These are phyloP conservation scores for Staphylotrichum longicolle DNA, from an alignment of 495 filamentous ascomycete genomes.

Conservation along the genomic window DNA sequence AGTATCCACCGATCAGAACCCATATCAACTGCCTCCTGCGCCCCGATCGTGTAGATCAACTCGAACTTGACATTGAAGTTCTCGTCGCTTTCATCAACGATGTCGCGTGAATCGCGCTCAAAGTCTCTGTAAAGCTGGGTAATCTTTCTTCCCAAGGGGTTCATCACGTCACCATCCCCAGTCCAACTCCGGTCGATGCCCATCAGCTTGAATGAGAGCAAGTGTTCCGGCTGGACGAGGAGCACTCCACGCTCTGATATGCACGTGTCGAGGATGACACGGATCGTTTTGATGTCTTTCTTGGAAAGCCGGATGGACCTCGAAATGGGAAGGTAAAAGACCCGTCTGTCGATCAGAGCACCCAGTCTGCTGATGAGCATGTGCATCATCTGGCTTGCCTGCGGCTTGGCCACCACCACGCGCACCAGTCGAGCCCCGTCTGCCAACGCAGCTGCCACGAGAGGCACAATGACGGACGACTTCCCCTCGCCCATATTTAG, in stretches of 20 bases:
- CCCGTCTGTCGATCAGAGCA: slow-evolving; percentile 53
- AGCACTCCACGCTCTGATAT: slow-evolving; percentile 50
- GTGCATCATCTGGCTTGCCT: slow-evolving; percentile 61
- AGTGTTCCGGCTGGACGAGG: slow-evolving; percentile 64
- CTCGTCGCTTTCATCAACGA: slow-evolving; percentile 68
- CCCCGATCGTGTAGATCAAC: slow-evolving; percentile 68
- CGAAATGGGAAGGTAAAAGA: slow-evolving; percentile 64
- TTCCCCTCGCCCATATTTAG: slow-evolving; percentile 78
- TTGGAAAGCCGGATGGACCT: slow-evolving; percentile 42
- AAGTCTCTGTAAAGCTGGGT: slow-evolving; percentile 42
- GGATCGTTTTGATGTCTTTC: slow-evolving; percentile 33
- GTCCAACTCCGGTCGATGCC: slow-evolving; percentile 51
- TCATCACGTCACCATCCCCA: neutral
- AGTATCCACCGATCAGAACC: slow-evolving; percentile 59
- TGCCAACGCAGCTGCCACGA: slow-evolving; percentile 58
- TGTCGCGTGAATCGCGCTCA: slow-evolving; percentile 44
- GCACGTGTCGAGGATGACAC: slow-evolving; percentile 48
- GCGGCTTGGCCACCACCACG: slow-evolving; percentile 61
- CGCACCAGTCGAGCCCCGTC: slow-evolving; percentile 52
- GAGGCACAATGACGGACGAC: slow-evolving; percentile 66
- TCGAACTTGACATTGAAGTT: slow-evolving; percentile 60
- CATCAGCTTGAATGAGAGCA: slow-evolving; percentile 67
- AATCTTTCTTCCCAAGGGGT: slow-evolving; percentile 35
- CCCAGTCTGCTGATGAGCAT: slow-evolving; percentile 59
- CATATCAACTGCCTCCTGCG: slow-evolving; percentile 52